These are phyloP conservation scores for Emmonsia crescens DNA, from an alignment of 2,329 filamentous ascomycete genomes.

Conservation along the genomic window DNA sequence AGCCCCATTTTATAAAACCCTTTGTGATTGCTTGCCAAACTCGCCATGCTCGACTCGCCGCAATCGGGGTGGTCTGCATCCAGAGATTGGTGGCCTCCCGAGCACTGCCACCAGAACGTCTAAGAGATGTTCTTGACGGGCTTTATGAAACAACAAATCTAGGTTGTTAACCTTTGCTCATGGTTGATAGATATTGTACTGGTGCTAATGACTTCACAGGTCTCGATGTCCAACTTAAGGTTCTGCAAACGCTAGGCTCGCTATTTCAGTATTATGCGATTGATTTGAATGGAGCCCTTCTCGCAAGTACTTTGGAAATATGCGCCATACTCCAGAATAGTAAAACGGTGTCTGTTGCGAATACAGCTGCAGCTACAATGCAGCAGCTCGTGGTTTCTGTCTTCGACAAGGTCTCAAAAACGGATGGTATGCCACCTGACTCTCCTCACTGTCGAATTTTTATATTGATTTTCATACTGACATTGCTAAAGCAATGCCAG, in stretches of 20 bases:
- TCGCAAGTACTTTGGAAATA: conserved; percentile 75
- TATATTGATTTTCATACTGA: neutral
- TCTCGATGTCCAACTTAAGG: conserved; percentile 89
- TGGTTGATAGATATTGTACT: neutral
- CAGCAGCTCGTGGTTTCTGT: conserved; percentile 88
- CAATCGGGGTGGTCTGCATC: conserved; percentile 76
- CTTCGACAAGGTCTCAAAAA: conserved; percentile 77
- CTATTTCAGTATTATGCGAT: conserved; percentile 80
- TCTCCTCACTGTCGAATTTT: neutral
- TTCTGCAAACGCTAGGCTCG: conserved; percentile 81
- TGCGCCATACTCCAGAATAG: conserved; percentile 84
- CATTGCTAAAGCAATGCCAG: neutral
- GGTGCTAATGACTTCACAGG: conserved; percentile 30
- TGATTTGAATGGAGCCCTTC: conserved; percentile 67
- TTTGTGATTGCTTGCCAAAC: conserved; percentile 89
- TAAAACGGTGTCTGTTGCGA: conserved; percentile 88
- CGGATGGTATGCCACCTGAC: conserved; percentile 56
- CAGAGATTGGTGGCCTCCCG: conserved; percentile 77
- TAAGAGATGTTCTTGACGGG: conserved; percentile 80
- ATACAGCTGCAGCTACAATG: conserved; percentile 90
- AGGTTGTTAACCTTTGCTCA: conserved; percentile 39
- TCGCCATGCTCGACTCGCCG: conserved; percentile 80
- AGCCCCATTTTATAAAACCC: conserved; percentile 76
- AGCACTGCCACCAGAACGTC: conserved; percentile 64
- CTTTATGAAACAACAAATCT: conserved; percentile 68